Evolutionary conservation across 176 grass and related monocot species (phyloP), one percentile per base, ranked within the genome.

Genomic region (Areca catechu): DNA sequence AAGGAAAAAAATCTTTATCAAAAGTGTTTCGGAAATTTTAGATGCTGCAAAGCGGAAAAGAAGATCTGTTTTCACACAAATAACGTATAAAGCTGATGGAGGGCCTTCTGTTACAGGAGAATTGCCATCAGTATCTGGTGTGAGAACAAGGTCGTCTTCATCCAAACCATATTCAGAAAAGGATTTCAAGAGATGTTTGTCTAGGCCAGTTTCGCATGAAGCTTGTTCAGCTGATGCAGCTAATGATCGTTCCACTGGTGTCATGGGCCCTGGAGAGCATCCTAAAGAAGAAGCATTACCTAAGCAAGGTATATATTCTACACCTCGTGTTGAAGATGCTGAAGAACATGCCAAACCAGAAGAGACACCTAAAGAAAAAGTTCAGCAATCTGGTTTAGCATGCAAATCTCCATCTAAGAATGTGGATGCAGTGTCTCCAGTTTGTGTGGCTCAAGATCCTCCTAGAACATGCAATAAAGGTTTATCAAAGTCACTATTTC

Each of bases 361-460:
- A 71, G 54, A 4, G 10, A 12, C 34, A 43, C 34, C 34, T 74
- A 18, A 57, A 56, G 54, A 50, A 55, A 76, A 81, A 51, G 21
- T 68, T 66, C 59, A 62, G 47, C 50, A 17, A 20, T 66, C 61
- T 52, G 66, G 56, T 54, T 19, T 75, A 50, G 54, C 51, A 52
- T 62, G 16, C 20, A 76, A 54, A 63, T 66, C 49, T 3, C 75
- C 81, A 48, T 82, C 75, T 57, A 85, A 73, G 65, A 51, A 51
- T 15, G 27, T 79, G 20, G 74, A 80, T 60, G 74, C 79, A 69
- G 51, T 79, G 54, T 95, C 85, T 57, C 85, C 90, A 22, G 66
- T 73, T 83, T 89, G 77, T 76, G 77, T 65, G 43, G 83, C 82
- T 95, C 61, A 56, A 53, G 74, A 79, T 62, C 67, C 62, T 60